Evolutionary conservation across 371 early-diverging fungal species (phyloP), one percentile per base, ranked within the genome.

Genomic region (Apophysomyces ossiformis): DNA sequence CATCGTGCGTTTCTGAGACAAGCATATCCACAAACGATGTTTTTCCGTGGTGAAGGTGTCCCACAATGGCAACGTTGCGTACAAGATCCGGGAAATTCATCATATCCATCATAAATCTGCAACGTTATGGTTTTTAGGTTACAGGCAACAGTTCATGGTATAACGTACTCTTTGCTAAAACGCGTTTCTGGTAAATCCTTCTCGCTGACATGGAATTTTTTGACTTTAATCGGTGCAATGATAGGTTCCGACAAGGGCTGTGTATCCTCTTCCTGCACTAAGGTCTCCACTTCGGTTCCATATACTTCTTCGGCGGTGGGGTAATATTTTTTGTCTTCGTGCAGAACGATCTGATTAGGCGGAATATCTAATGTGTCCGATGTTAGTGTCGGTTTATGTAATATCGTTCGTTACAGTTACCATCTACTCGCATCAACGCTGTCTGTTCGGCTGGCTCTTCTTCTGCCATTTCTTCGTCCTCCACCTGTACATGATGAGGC

Each of bases 251-350:
- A 85, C 57, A 99, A 82, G n/a, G 96, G 94, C 74, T 98, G 97
- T 4, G 98, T 93, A 76, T 99, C 99, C 75, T 98, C 98, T 67
- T 98, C 98, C 72, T 99, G 95, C 4, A 98, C 98, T 57, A 99
- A 72, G 0, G 93, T 88, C 75, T 99, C 99, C 13, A 98, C 99
- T 16, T 89, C 99, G 32, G 89, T 86, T 7, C 99, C 99, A 75
- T 94, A 99, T n/a, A 99, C 94, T 72, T 97, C 98, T 77, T 93
- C 94, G 4, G 98, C 98, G 21, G 93, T 89, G 7, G 98, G 97
- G 67, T 99, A 99, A 77, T 97, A 98, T 71, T 94, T 93, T 75
- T 98, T 98, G 72, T 99, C 98, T 75, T 99, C 98, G 69, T 98
- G 98, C 56, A 97, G 84, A 0, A 99, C 93, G 50, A 99, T 87